Base-by-base conservation (phyloP, 768 basidiomycete species). In the Mycena kentingensis region DNA sequence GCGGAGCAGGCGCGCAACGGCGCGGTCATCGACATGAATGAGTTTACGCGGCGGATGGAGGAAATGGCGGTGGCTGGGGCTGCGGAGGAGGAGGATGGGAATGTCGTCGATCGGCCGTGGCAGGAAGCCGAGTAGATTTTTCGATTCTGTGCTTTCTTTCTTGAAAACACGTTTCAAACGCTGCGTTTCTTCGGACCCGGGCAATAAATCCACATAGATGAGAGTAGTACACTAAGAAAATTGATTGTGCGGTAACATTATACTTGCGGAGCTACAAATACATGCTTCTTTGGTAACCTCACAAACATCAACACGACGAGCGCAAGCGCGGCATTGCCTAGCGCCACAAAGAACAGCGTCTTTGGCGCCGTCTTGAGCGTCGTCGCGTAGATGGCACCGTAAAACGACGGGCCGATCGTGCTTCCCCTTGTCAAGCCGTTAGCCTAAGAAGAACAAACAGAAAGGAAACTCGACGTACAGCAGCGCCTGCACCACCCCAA, bases 341-440 rank as follows among this genome's bases (percentile, higher is more conserved):
- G 66, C 7, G 81, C 77, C 22, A 88, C 70, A 51, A 83, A 73
- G 68, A 93, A 88, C 5, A 94, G 83, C 3, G 82, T 78, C 31
- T 80, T 76, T 2, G 93, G 87, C 63, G 84, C 85, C 8, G 71
- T 75, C 8, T 79, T 81, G 15, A 92, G 90, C 1, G 90, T 94
- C 47, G 73, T 77, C 55, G 80, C 76, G 63, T 85, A 94, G 10
- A 88, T 73, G 16, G 84, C 63, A 4, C 91, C 89, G 60, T 87
- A 93, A 31, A 91, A 27, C 3, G 83, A 70, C 0, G 93, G 92
- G 0, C 87, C 85, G 2, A 93, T 31, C 16, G 93, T 81, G 53
- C 84, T 81, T 31, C 51, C 19, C 21, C 21, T 39, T 10, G 15
- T 39, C 12, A 31, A 34, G n/a, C 46, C 4, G 10, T 10, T 3